Base-by-base conservation (phyloP, 768 basidiomycete species). In the Macrolepiota dolichaula region DNA sequence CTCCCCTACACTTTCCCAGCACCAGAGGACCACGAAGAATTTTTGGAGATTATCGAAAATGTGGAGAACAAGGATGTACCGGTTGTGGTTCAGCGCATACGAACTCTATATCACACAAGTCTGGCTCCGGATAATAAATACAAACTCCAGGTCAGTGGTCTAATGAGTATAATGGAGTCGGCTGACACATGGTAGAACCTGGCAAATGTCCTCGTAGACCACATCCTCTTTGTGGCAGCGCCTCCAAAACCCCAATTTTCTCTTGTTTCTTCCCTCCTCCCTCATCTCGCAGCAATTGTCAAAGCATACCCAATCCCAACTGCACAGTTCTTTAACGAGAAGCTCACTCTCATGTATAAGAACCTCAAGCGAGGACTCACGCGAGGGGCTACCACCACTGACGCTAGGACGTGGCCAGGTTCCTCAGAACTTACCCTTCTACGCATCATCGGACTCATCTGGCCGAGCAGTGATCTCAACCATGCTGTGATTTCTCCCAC, bases 381-480 rank as follows among this genome's bases (percentile, higher is more conserved):
- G 2, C 80, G 79, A 6, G 93, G 92, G 1, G 77, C 91, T 0
- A 75, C 84, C 13, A 75, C 81, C 25, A 71, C 71, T 0, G 77
- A 83, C 9, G 79, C 92, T 2, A 91, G 85, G 75, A 98, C 94
- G 0, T 98, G 93, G 88, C 96, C 97, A 5, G 89, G 90, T 29
- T 72, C 87, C 3, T 75, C 93, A 4, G 97, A 99, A 71, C 79
- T 99, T 19, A 78, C 83, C 0, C 77, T 99, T 2, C 77, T 98
- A 32, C 86, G 95, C 24, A 72, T 95, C 40, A 82, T 93, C 54
- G 94, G 94, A 3, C 75, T 80, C 13, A 76, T 91, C 37, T 99
- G 96, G 96, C 91, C 95, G 2, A 94, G 95, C 2, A 96, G 94
- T 70, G 97, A 99, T 74, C 82, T 96, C 74, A 89, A 88, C 55